These are phyloP conservation scores for Diaporthe citriasiana DNA, from an alignment of 2,329 filamentous ascomycete genomes.

Conservation along the genomic window DNA sequence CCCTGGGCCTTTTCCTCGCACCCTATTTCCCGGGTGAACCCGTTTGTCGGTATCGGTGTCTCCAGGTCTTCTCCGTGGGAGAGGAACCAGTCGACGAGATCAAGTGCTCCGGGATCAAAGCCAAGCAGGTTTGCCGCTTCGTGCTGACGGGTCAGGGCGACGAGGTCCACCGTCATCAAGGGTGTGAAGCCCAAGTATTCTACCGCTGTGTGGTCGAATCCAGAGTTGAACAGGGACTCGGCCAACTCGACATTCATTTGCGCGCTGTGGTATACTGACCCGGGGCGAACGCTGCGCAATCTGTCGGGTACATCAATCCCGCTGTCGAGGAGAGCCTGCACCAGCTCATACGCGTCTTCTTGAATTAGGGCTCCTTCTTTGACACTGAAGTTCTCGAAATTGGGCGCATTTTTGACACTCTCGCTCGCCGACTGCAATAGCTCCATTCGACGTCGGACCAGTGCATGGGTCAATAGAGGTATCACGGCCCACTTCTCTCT, in stretches of 20 bases:
- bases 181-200: background rate
- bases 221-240: background rate
- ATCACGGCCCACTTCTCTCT: background rate
- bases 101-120: background rate
- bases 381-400: background rate
- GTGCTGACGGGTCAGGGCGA: background rate
- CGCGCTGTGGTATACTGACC: slow-evolving; percentile 3
- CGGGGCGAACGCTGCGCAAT: background rate
- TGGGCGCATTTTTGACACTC: background rate
- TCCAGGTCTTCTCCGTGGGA: background rate
- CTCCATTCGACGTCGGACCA: background rate
- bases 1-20: background rate
- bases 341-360: slow-evolving; percentile 3
- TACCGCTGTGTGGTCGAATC: background rate
- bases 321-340: background rate
- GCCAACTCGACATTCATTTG: slow-evolving; percentile 4
- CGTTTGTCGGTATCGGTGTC: background rate
- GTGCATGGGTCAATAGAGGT: background rate
- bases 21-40: background rate
- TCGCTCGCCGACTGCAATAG: background rate
- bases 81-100: background rate
- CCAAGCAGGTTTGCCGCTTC: background rate
- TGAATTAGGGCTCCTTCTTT: background rate
- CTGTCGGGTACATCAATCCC: background rate
- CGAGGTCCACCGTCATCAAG: background rate